Percentiles rank a stretch among this genome's conserved stretches.
Conservation (phyloP, 208 protist species). For the Acanthamoeba castellanii region DNA sequence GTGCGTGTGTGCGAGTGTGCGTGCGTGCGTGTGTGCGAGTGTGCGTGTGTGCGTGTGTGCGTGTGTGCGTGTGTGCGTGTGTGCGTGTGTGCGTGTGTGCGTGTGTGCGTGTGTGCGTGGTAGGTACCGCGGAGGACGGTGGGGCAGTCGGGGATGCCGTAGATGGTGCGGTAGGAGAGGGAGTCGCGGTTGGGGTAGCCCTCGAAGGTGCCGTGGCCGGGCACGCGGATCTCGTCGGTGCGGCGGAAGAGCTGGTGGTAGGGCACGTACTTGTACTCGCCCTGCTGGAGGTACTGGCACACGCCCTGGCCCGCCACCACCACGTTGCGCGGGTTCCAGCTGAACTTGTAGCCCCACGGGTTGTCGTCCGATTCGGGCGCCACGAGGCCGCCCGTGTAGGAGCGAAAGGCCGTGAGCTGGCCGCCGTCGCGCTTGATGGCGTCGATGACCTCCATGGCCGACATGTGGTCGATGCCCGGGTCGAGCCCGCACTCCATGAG, state of each 20-base stretch:
- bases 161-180: slow-evolving; percentile 73
- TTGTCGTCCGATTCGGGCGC: slow-evolving; percentile 81
- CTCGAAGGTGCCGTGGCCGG: slow-evolving; percentile 77
- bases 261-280: slow-evolving; percentile 74
- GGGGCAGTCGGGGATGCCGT: slow-evolving; percentile 78
- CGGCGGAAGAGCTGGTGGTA: slow-evolving; percentile 76
- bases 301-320: slow-evolving; percentile 76
- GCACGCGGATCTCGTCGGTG: slow-evolving; percentile 46
- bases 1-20: background rate
- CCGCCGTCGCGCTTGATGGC: slow-evolving; percentile 50
- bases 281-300: slow-evolving; percentile 80
- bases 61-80: background rate
- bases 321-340: slow-evolving; percentile 83
- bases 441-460: slow-evolving; percentile 79
- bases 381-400: slow-evolving; percentile 82
- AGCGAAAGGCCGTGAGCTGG: slow-evolving; percentile 81
- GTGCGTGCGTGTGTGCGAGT: background rate
- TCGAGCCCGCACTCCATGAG: slow-evolving; percentile 91
- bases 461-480: slow-evolving; percentile 91
- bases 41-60: background rate
- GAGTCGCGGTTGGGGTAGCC: slow-evolving; percentile 88
- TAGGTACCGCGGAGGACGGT: slow-evolving; percentile 88
- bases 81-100: slow-evolving; percentile 2
- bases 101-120: slow-evolving; percentile 15
- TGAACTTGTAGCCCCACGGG: slow-evolving; percentile 86